Base-by-base conservation (phyloP, 495 filamentous ascomycete genomes). In the Trichoderma reesei region DNA sequence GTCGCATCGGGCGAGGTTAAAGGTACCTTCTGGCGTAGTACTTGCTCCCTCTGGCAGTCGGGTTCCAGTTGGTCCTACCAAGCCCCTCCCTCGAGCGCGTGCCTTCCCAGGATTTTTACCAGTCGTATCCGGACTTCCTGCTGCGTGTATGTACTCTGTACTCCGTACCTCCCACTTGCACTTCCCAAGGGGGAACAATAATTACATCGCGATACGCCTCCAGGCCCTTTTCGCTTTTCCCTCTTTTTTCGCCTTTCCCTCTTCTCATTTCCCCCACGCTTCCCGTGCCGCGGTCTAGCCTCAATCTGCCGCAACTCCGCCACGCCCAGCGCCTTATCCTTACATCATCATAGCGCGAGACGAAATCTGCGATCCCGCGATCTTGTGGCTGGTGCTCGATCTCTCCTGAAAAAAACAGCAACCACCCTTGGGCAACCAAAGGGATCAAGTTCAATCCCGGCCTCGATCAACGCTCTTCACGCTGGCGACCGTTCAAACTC, bases 401-500 rank as follows among this genome's bases (percentile, higher is more conserved):
- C 9, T 61, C 59, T 42, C 37, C 59, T 39, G 59, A 61, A 46
- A 46, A 46, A 46, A 46, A 26, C 26, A 46, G 42, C 42, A 46
- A 18, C 13, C 42, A 18, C 42, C 42, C 38, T 39, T 39, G 38
- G 38, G 38, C 38, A 2, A 39, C 6, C 26, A 39, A 39, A 11
- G 38, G 38, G 6, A 39, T 1, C 6, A 39, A 39, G 11, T 11
- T 26, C 26, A 26, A 39, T 11, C 38, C 38, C 41, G 31, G 14
- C 20, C 6, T 26, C 26, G 31, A 39, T 33, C 60, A 13, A 20
- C 34, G 36, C 14, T 20, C 41, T 41, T 18, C 72, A 74, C 69
- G 64, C 72, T 74, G 73, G 73, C 70, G 56, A 41, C 68, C 26
- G 72, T 69, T 59, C 73, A 73, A 65, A 72, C 75, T 63, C 76